Evolutionary conservation across 139 green algal species (phyloP).

Genomic region (Spirogloea muscicola): DNA sequence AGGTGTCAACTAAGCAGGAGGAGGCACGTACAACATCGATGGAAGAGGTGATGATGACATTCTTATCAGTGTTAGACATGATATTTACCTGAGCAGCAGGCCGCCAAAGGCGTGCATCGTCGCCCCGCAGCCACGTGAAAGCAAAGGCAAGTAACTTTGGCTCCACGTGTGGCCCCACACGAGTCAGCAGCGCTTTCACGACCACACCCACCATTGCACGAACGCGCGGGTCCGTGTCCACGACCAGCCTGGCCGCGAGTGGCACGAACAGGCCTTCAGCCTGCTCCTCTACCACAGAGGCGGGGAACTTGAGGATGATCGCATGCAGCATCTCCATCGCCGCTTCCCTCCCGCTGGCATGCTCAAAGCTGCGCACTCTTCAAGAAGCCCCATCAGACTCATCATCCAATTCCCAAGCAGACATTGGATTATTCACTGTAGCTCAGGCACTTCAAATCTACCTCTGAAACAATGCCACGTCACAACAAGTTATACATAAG

Average conservation of each 20-base stretch:
- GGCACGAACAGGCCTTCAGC: slow-evolving; percentile 72
- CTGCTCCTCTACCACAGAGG: slow-evolving; percentile 58
- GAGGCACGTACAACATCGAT: too few relatives aligned
- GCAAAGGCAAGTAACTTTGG: slow-evolving; percentile 28
- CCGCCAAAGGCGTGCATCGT: slow-evolving; percentile 51
- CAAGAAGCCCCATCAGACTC: too few relatives aligned
- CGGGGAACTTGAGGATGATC: slow-evolving; percentile 80
- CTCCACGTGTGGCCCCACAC: neutral
- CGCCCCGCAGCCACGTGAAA: slow-evolving; percentile 54
- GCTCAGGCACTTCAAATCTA: too few relatives aligned
- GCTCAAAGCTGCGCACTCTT: slow-evolving; percentile 37
- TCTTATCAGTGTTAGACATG: too few relatives aligned
- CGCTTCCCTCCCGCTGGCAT: slow-evolving; percentile 47
- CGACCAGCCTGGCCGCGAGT: slow-evolving; percentile 74
- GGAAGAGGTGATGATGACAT: too few relatives aligned
- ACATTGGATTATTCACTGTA: too few relatives aligned
- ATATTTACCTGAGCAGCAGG: slow-evolving; percentile 56
- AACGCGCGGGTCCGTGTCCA: slow-evolving; percentile 61
- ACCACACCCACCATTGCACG: slow-evolving; percentile 53
- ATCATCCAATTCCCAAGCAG: too few relatives aligned
- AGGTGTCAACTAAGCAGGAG: too few relatives aligned
- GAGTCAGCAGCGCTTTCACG: slow-evolving; percentile 59
- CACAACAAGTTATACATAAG: too few relatives aligned
- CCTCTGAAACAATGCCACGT: too few relatives aligned
- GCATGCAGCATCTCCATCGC: slow-evolving; percentile 70